Conservation (phyloP, 2,329 filamentous ascomycete genomes). For the Colletotrichum sp. region DNA sequence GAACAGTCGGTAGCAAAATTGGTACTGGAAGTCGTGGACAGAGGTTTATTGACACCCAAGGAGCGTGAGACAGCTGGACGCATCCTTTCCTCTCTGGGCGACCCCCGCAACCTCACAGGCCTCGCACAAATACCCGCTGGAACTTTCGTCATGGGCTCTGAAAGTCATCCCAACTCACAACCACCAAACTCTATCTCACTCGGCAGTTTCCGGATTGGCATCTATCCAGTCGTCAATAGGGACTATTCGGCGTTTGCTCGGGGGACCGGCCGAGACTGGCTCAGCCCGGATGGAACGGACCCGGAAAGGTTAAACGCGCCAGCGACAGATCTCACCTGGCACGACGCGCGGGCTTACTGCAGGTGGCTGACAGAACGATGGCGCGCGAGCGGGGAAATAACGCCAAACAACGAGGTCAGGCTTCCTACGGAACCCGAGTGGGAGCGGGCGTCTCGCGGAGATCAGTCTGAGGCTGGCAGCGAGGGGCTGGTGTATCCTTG, state of each 20-base stretch:
- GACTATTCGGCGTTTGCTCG: not conserved
- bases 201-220: not conserved
- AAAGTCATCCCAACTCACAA: constrained; percentile 1
- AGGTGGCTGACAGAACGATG: not conserved
- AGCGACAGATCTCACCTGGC: constrained; percentile 9
- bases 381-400: not conserved
- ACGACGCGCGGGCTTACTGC: not conserved
- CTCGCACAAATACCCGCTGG: not conserved
- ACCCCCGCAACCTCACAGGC: not conserved
- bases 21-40: not conserved
- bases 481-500: not conserved
- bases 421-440: constrained; percentile 1
- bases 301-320: not conserved
- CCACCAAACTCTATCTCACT: not conserved
- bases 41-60: not conserved
- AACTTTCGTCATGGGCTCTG: constrained; percentile 1
- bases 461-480: not conserved
- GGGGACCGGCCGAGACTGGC: not conserved
- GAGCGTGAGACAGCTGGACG: not conserved
- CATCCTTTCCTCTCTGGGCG: not conserved
- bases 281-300: not conserved
- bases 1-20: not conserved
- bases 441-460: not conserved
- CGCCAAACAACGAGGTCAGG: not conserved
- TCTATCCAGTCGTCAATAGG: not conserved